A percentile compares a stretch with the other conserved stretches of the same genome.
Conservation (phyloP, 208 protist species). For the Polymyxa betae region DNA sequence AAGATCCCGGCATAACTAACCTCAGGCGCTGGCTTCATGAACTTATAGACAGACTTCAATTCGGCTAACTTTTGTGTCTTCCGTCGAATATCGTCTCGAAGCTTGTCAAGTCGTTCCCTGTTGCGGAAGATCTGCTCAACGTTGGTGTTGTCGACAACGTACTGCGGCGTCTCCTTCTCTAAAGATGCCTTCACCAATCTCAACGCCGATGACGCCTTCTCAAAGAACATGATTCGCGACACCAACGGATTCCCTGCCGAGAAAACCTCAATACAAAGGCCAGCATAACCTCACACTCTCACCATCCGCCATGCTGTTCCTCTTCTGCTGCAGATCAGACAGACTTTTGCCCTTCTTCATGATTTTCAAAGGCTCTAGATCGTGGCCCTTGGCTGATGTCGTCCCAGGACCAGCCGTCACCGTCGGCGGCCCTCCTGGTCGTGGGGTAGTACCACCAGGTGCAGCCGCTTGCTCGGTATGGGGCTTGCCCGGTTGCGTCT, state of each 20-base stretch:
- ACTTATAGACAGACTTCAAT: conserved; percentile 50
- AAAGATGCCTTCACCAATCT: conserved; percentile 42
- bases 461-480: not conserved
- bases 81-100: conserved; percentile 26
- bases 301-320: not conserved
- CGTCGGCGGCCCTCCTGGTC: not conserved
- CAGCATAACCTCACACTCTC: too few species aligned
- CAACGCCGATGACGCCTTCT: conserved; percentile 54
- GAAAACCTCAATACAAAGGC: too few species aligned
- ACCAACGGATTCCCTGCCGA: conserved; percentile 34
- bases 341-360: not conserved
- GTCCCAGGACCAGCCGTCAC: not conserved
- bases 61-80: conserved; percentile 37
- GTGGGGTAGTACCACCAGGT: not conserved
- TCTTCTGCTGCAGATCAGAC: not conserved
- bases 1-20: not conserved
- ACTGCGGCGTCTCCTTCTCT: conserved; percentile 54
- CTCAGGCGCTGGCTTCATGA: conserved; percentile 54
- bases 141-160: conserved; percentile 44
- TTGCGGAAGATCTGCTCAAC: conserved; percentile 53
- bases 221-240: conserved; percentile 46
- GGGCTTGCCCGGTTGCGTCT: not conserved
- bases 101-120: conserved; percentile 45
- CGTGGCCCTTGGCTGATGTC: not conserved
- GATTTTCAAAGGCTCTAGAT: not conserved